Evolutionary conservation across 2,329 filamentous ascomycete genomes (phyloP).

Genomic region (Penicillium sp.): DNA sequence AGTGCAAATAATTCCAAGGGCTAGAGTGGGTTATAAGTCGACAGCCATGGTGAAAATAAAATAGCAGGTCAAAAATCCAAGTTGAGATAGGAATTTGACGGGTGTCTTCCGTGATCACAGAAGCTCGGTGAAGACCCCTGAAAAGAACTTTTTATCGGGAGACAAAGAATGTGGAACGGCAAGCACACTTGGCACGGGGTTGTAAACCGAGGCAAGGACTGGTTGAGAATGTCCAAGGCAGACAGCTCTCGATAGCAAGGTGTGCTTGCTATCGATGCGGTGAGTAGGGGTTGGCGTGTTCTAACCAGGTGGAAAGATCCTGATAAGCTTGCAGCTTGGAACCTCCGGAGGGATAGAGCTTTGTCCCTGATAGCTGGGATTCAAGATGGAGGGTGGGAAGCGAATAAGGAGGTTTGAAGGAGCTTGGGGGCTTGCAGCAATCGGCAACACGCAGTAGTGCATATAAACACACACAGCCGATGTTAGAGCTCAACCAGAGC

Average conservation of each 20-base stretch:
- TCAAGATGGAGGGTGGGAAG: conserved; percentile 8
- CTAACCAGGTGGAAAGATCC: conserved; percentile 11
- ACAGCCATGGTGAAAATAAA: conserved; percentile 32
- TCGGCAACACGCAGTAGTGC: conserved; percentile 16
- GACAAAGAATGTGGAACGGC: conserved; percentile 15
- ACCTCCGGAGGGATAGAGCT: conserved; percentile 1
- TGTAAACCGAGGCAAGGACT: conserved; percentile 12
- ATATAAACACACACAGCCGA: conserved; percentile 11
- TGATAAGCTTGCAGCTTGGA: conserved; percentile 23
- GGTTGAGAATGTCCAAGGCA: conserved; percentile 11
- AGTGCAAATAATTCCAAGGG: conserved; percentile 22
- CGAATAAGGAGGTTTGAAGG: conserved; percentile 15
- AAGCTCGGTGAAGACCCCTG: conserved; percentile 19
- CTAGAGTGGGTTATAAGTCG: conserved; percentile 29
- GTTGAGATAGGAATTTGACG: conserved; percentile 12
- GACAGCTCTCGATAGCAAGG: conserved; percentile 2
- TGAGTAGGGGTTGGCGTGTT: conserved; percentile 15
- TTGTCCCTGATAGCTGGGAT: not conserved
- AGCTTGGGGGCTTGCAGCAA: conserved; percentile 8
- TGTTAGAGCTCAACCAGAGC: conserved; percentile 21
- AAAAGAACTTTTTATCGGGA: conserved; percentile 3
- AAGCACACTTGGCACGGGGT: conserved; percentile 13
- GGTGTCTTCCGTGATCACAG: conserved; percentile 13
- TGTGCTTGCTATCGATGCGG: conserved; percentile 25
- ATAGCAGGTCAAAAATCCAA: conserved; percentile 22